phyloP scores from a whole-genome alignment of 768 basidiomycete species.

The Sutorius australiensis region DNA sequence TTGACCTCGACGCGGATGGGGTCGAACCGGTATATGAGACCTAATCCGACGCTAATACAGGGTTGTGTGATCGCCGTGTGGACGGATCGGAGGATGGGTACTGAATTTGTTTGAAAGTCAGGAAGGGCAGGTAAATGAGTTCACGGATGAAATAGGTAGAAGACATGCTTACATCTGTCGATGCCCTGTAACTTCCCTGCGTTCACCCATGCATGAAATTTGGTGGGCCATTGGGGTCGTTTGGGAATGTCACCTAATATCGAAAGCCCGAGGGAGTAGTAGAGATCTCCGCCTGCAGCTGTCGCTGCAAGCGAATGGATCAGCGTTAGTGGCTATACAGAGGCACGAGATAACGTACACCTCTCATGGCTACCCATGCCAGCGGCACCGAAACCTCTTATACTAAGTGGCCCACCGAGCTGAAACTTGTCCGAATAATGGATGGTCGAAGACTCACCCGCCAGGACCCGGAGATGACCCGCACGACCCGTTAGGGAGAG shows the following conservation, averaged over 20 bases:
- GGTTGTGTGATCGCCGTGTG: slow-evolving; percentile 32
- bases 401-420: slow-evolving; percentile 84
- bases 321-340: neutral
- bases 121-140: neutral
- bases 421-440: slow-evolving; percentile 87
- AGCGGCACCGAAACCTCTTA: slow-evolving; percentile 74
- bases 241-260: slow-evolving; percentile 69
- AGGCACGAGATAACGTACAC: slow-evolving; percentile 38
- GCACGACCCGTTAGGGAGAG: slow-evolving; percentile 69
- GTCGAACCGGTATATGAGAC: slow-evolving; percentile 79
- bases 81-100: slow-evolving; percentile 7
- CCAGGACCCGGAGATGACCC: slow-evolving; percentile 68
- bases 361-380: slow-evolving; percentile 76
- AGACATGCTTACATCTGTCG: slow-evolving; percentile 46
- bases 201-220: slow-evolving; percentile 77
- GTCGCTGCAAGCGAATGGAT: slow-evolving; percentile 50
- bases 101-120: slow-evolving; percentile 1
- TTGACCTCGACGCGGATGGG: slow-evolving; percentile 86
- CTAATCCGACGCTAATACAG: slow-evolving; percentile 76
- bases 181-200: slow-evolving; percentile 69
- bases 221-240: slow-evolving; percentile 81
- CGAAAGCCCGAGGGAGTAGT: slow-evolving; percentile 74
- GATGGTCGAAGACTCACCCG: slow-evolving; percentile 34
- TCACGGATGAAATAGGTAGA: neutral
- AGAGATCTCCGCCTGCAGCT: slow-evolving; percentile 78